phyloP scores from a whole-genome alignment of 148 eudicot species.

The Arbutus unedo region DNA sequence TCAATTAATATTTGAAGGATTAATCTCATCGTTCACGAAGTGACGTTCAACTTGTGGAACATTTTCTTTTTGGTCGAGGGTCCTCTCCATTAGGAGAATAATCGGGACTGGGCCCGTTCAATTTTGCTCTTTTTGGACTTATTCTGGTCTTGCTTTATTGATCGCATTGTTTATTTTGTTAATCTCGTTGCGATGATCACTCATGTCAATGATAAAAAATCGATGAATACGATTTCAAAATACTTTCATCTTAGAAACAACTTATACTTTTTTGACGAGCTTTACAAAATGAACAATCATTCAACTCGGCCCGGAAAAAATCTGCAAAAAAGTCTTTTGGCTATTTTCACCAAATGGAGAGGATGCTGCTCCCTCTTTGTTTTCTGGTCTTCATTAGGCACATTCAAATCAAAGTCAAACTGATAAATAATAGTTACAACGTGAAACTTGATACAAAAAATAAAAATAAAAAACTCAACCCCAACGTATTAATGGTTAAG shows the following conservation, averaged over 20 bases:
- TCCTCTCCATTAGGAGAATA: neutral
- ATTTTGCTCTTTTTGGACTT: neutral
- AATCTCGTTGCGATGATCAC: neutral
- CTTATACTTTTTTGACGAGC: neutral
- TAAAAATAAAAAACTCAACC: neutral
- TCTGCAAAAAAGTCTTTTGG: no score
- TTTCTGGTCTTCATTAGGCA: neutral
- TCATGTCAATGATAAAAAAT: neutral
- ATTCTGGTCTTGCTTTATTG: neutral
- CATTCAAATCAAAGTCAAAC: neutral
- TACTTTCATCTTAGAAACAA: neutral
- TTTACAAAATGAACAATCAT: neutral
- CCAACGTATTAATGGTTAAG: neutral
- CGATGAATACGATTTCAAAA: neutral
- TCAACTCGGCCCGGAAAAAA: neutral
- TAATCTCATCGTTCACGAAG: neutral
- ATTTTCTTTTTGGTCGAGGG: neutral
- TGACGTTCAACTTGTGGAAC: neutral
- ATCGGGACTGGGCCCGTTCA: neutral
- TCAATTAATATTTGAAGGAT: no score
- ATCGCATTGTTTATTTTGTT: neutral
- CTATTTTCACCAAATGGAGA: no score
- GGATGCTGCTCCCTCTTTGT: no score
- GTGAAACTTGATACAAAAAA: neutral
- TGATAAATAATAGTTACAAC: neutral